Base-by-base conservation (phyloP, 306 rosid genomes). In the Pyrus betulifolia region DNA sequence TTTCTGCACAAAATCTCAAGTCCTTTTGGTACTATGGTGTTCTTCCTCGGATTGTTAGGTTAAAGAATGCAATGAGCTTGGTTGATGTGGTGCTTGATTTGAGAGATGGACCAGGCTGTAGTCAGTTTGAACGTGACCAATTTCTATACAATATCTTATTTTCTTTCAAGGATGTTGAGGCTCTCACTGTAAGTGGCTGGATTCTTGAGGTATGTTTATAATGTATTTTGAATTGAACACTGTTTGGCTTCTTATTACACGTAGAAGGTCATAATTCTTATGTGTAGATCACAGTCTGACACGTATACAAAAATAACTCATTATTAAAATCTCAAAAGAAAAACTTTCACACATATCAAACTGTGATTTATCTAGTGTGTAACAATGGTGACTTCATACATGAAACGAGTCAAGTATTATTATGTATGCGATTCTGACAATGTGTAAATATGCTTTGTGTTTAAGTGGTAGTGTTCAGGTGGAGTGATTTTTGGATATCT, bases 61-160 rank as follows among this genome's bases (percentile, higher is more conserved):
- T 76, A 6, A 30, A 22, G 3, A 62, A 45, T 11, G 17, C 70
- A 63, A 46, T 23, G n/a, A 46, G 62, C 12, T 65, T 81, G 77
- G 64, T 76, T 22, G 33, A 81, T 5, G 81, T 58, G 46, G 31
- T 38, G 63, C 74, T 81, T 27, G 13, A 81, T 54, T 64, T 81
- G 27, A 76, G 28, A 14, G 54, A 55, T 3, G 80, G 81, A 27
- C 69, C 62, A 23, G 76, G 76, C 15, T 38, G 22, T 33, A 12
- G 69, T 23, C 70, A 81, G 70, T 76, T 76, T 67, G 74, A 81
- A 28, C 76, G 74, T 22, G 80, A 81, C 60, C 80, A 81, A 38
- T 40, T 64, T 67, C 38, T 70, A 1, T 17, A 40, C 52, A 54
- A 46, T 46, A 46, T 65, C 65, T 59, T 81, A 22, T 13, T 35